Conservation (phyloP, 805 yeast species). For the Lachancea sp. region DNA sequence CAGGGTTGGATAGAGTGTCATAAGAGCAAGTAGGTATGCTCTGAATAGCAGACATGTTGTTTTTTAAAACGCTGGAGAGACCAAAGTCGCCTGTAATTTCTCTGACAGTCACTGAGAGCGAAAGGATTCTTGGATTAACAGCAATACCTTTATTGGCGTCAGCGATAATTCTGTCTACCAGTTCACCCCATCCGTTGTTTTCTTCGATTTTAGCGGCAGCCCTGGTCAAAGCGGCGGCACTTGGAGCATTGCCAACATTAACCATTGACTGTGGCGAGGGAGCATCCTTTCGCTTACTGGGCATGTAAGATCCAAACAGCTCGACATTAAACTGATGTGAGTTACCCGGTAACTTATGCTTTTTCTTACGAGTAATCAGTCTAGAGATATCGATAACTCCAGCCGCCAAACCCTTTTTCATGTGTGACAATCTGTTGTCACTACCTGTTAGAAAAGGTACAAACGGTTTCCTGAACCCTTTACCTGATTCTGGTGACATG, state of each 20-base stretch:
- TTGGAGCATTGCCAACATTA: conserved; percentile 21
- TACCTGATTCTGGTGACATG: conserved; percentile 9
- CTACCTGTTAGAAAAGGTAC: conserved; percentile 16
- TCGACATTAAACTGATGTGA: conserved; percentile 66
- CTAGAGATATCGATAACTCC: conserved; percentile 84
- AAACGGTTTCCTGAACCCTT: conserved; percentile 17
- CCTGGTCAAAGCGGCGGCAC: background rate
- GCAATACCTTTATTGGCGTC: conserved; percentile 76
- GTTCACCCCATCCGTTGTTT: conserved; percentile 85
- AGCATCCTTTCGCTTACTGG: conserved; percentile 1
- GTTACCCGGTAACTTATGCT: conserved; percentile 52
- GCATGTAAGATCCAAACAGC: conserved; percentile 61
- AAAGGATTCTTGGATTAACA: conserved; percentile 73
- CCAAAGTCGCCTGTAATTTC: conserved; percentile 54
- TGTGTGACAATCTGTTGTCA: conserved; percentile 30
- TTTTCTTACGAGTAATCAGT: conserved; percentile 60
- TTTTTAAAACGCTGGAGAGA: conserved; percentile 33
- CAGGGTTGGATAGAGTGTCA: conserved; percentile 50
- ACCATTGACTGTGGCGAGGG: conserved; percentile 22
- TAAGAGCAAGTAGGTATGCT: conserved; percentile 43
- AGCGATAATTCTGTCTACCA: conserved; percentile 66
- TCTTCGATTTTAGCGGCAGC: conserved; percentile 6
- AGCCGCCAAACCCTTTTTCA: conserved; percentile 78
- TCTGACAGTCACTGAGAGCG: conserved; percentile 60
- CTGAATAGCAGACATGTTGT: conserved; percentile 59